Evolutionary conservation across 2,329 filamentous ascomycete species (phyloP).

Genomic region (Septoria petroselini): DNA sequence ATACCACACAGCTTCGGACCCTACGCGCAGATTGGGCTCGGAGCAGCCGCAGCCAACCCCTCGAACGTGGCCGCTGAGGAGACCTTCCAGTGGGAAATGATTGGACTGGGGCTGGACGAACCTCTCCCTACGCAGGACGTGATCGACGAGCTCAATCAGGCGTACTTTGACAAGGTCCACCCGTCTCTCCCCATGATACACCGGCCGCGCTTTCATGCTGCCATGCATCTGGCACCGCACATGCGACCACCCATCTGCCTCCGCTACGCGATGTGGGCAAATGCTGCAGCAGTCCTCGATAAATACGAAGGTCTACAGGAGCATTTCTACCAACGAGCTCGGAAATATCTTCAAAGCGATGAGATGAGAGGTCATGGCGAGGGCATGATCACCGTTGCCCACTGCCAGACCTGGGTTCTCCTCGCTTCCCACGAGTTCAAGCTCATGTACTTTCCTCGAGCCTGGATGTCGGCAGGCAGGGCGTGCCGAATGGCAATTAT

Average conservation of each 20-base stretch:
- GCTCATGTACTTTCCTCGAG: conserved; percentile 93
- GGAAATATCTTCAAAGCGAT: conserved; percentile 86
- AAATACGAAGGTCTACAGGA: conserved; percentile 77
- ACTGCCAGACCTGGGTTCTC: conserved; percentile 80
- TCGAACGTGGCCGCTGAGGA: conserved; percentile 26
- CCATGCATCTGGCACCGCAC: conserved; percentile 82
- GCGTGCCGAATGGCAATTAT: conserved; percentile 80
- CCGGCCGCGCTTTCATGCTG: conserved; percentile 78
- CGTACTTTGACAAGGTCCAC: conserved; percentile 90
- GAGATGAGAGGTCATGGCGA: conserved; percentile 93
- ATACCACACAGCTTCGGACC: conserved; percentile 14
- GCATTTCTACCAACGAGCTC: conserved; percentile 82
- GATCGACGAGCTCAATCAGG: conserved; percentile 80
- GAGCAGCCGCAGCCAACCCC: conserved; percentile 12
- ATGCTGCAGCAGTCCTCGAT: conserved; percentile 80
- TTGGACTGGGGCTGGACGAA: conserved; percentile 78
- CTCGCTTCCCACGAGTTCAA: conserved; percentile 88
- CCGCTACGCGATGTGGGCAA: conserved; percentile 93
- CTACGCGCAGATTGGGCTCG: conserved; percentile 10
- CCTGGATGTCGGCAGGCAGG: conserved; percentile 87
- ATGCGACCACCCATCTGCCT: conserved; percentile 83
- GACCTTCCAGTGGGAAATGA: conserved; percentile 76
- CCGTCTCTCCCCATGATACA: conserved; percentile 86
- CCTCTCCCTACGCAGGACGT: conserved; percentile 73
- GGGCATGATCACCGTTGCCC: conserved; percentile 76